phyloP scores from a whole-genome alignment of 73 alveolate species.

The Paramecium pentaurelia region DNA sequence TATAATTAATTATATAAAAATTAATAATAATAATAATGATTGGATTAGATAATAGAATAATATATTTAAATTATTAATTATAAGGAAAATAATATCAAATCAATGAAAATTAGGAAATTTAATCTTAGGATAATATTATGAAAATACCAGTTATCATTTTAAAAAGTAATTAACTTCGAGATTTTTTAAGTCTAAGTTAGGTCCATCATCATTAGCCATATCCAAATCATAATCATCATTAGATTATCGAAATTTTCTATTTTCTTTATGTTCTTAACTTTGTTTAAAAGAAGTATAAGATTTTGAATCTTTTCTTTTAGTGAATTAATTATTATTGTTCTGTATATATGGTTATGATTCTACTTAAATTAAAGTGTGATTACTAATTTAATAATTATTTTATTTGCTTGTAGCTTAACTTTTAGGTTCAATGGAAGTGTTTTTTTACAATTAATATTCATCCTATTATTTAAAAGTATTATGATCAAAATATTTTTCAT shows the following conservation, averaged over 20 bases:
- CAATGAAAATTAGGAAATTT: not conserved
- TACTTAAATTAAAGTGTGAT: not conserved
- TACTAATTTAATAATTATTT: slow-evolving; percentile 12
- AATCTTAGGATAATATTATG: not conserved
- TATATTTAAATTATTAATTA: not conserved
- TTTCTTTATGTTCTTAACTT: slow-evolving; percentile 33
- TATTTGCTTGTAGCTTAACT: slow-evolving; percentile 20
- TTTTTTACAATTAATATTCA: not conserved
- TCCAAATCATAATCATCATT: slow-evolving; percentile 50
- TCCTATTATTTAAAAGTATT: not conserved
- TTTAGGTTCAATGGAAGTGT: not conserved
- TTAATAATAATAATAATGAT: too few species aligned
- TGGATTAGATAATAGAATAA: not conserved
- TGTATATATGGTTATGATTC: slow-evolving; percentile 3
- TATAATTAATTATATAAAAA: too few species aligned
- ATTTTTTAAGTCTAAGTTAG: not conserved
- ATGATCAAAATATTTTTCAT: slow-evolving; percentile 27
- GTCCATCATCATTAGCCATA: slow-evolving; percentile 38
- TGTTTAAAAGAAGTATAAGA: not conserved
- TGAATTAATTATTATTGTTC: not conserved
- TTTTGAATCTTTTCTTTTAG: slow-evolving; percentile 34
- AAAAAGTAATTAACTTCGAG: slow-evolving; percentile 37
- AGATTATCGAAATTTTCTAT: slow-evolving; percentile 35
- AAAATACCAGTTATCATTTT: not conserved
- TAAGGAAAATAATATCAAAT: not conserved